A percentile compares a stretch with the other conserved stretches of the same genome.
These are phyloP conservation scores for Nepenthes mirabilis DNA, from an alignment of 148 eudicot species.

Conservation along the genomic window DNA sequence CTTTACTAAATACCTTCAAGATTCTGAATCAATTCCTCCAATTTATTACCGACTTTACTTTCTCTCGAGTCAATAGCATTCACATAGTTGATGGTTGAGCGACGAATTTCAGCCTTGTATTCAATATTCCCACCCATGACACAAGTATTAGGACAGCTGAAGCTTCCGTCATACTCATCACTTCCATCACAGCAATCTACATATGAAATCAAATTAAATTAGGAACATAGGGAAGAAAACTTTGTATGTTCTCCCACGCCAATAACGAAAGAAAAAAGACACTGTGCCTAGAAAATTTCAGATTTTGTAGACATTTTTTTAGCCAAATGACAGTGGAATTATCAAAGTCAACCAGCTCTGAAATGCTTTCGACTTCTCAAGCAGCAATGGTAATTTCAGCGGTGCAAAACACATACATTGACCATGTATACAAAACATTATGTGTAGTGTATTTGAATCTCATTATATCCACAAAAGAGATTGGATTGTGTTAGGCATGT, in stretches of 20 bases:
- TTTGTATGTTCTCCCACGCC: background rate
- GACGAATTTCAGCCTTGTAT: slow-evolving; percentile 31
- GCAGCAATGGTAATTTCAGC: too few relatives aligned
- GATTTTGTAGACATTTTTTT: too few relatives aligned
- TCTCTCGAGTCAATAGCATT: slow-evolving; percentile 13
- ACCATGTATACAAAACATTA: too few relatives aligned
- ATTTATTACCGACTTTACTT: slow-evolving; percentile 17
- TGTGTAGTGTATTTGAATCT: too few relatives aligned
- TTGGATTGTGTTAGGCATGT: too few relatives aligned
- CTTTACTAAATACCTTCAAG: slow-evolving; percentile 30
- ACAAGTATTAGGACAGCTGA: slow-evolving; percentile 67
- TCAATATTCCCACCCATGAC: slow-evolving; percentile 73
- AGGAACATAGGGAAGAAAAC: background rate
- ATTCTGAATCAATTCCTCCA: slow-evolving; percentile 37
- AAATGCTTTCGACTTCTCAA: too few relatives aligned
- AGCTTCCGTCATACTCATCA: slow-evolving; percentile 68
- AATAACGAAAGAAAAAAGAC: background rate
- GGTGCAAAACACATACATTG: too few relatives aligned
- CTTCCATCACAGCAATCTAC: slow-evolving; percentile 98
- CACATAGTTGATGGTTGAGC: slow-evolving; percentile 9
- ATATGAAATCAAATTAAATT: slow-evolving; percentile 4
- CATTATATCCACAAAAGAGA: too few relatives aligned
- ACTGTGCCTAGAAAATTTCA: too few relatives aligned
- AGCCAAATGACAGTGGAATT: too few relatives aligned
- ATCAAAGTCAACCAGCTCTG: too few relatives aligned